These are phyloP conservation scores for Moricandia moricandioides DNA, from an alignment of 345 rosid genomes.

Conservation along the genomic window DNA sequence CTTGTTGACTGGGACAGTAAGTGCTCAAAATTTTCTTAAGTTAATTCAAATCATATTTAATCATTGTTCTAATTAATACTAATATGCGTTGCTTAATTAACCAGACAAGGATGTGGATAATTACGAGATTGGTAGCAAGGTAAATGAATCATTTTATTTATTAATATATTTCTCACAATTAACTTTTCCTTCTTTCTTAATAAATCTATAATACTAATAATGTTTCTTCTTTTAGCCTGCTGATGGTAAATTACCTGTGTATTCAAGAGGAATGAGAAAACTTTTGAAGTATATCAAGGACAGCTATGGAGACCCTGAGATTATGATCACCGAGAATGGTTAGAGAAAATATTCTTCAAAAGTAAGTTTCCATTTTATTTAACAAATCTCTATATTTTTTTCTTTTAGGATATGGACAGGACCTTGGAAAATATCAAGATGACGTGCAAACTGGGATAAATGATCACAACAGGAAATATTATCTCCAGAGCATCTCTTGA, in stretches of 20 bases:
- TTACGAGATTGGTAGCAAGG: slow-evolving; percentile 34
- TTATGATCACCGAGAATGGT: neutral
- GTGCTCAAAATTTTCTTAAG: neutral
- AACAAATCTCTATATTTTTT: neutral
- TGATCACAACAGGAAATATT: slow-evolving; percentile 34
- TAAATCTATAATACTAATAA: neutral
- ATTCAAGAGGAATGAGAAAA: slow-evolving; percentile 17
- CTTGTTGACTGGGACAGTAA: slow-evolving; percentile 37
- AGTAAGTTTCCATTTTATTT: neutral
- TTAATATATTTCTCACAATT: neutral
- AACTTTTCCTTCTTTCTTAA: too few relatives aligned
- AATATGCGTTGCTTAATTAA: neutral
- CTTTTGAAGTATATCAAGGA: neutral
- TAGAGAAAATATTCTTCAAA: neutral
- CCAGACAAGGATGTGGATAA: slow-evolving; percentile 20
- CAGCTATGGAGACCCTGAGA: neutral
- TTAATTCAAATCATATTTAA: neutral
- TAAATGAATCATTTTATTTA: neutral
- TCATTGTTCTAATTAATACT: neutral
- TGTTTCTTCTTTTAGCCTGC: slow-evolving; percentile 5
- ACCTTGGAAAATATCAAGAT: neutral
- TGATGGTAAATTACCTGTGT: slow-evolving; percentile 26
- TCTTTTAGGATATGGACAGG: slow-evolving; percentile 29
- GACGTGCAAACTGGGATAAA: slow-evolving; percentile 4
- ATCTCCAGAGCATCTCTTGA: slow-evolving; percentile 31